Base-by-base conservation (phyloP, 78 protist genomes). In the Isochrysis galbana region DNA sequence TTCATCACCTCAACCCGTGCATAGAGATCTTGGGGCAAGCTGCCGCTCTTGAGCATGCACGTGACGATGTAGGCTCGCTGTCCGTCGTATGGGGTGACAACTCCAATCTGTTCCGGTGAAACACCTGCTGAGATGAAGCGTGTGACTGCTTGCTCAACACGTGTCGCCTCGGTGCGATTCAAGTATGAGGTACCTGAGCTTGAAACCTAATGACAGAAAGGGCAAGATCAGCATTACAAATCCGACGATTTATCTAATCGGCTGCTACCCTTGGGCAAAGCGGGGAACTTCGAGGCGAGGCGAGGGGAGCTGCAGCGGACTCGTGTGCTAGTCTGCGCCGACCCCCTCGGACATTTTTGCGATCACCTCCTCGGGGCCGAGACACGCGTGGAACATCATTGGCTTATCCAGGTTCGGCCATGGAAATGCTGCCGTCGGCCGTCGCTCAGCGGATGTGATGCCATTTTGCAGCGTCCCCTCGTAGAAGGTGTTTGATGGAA, bases 41-140 rank as follows among this genome's bases (percentile, higher is more conserved):
- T 26, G 22, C 99, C 99, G 41, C 94, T 55, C 46, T 92, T 90
- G 72, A 77, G 93, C 99, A 99, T 97, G 91, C 92, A 91, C 87
- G 87, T 61, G 45, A 97, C 95, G 45, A 98, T 48, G 96, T 94
- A 98, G 3, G 98, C 98, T 46, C 99, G 97, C 95, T 99, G 99
- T 22, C 99, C 99, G 48, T 98, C 99, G 93, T 99, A 99, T 17
- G 99, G 99, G 32, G 99, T 98, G 94, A 99, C 95, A 90, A 99
- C 95, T 91, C 99, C 99, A 55, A 99, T 97, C 91, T 98, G 98
- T 21, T 70, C 91, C 5, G 99, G 98, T 23, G 32, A 88, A 29
- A 98, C 92, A 26, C 99, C 99, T 0, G 93, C 51, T 34, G 94
- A 87, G 36, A 99, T 48, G 82, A 99, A 88, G 14, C 83, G 93